Evolutionary conservation across 2,329 filamentous ascomycete species (phyloP), one percentile per base, ranked within the genome.

Genomic region (Neurospora sp.): DNA sequence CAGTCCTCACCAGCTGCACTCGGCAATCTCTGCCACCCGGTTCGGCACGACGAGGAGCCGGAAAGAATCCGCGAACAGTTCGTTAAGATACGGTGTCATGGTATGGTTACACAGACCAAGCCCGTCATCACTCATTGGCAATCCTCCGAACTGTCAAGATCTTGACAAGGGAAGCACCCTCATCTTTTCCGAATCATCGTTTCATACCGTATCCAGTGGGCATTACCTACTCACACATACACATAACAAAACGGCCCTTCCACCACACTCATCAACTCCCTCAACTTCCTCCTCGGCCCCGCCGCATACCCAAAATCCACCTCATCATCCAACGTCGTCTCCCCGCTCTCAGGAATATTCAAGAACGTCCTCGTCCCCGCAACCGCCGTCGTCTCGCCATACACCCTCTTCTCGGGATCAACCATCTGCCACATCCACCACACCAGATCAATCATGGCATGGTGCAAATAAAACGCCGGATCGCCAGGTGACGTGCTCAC

Each of bases 401-500:
- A 62, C 52, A 62, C 52, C 15, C 69, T 67, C 57, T 33, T 41
- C 15, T 37, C 52, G 11, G 72, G 68, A 67, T 69, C 66, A 37
- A 72, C 46, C 19, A 33, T 36, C 71, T 78, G 76, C 77, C 77
- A 79, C n/a, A 72, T 37, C 37, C 36, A 69, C 71, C 71, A 73
- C 4, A 70, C 40, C 40, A 67, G 68, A 66, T 73, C 72, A 36
- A 73, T 71, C 69, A 70, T 68, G 39, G 66, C 68, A 70, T 71
- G 74, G 70, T 76, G 77, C 73, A 78, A 8, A 74, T 74, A 78
- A 67, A 79, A 79, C 12, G 77, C 37, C 0, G 77, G 72, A 62
- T 73, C 72, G 33, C 68, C 69, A 43, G 72, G 71, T 5, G 73
- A 75, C 41, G 68, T 68, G 52, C 67, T 75, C 43, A 75, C 72